These are phyloP conservation scores for Cutaneotrichosporon mucoides DNA, from an alignment of 1,284 basidiomycete species.

Conservation along the genomic window DNA sequence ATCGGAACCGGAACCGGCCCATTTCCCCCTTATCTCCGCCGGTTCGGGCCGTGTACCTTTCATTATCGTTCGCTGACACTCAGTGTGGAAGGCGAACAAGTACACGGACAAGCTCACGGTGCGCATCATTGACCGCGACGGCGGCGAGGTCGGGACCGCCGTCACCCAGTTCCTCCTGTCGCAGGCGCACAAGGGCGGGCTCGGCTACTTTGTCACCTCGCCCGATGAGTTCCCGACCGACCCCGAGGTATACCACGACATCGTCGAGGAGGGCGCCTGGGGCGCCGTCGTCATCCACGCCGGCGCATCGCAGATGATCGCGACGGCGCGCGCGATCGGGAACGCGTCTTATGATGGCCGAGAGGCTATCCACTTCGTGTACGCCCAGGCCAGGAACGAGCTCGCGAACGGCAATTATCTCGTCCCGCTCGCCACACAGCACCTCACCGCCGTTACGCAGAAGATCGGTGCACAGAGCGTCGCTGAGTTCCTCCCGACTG, in stretches of 20 bases:
- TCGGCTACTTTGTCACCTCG: slow-evolving; percentile 37
- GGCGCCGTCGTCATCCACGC: slow-evolving; percentile 40
- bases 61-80: not conserved
- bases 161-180: slow-evolving; percentile 27
- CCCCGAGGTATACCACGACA: slow-evolving; percentile 26
- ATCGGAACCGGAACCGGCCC: no score
- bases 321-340: slow-evolving; percentile 32
- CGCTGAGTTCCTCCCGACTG: slow-evolving; percentile 31
- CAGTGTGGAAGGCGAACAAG: slow-evolving; percentile 41
- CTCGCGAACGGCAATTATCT: slow-evolving; percentile 45
- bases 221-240: slow-evolving; percentile 31
- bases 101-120: slow-evolving; percentile 51
- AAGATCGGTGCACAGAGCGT: slow-evolving; percentile 28
- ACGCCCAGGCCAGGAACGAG: slow-evolving; percentile 49
- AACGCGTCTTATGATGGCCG: slow-evolving; percentile 33
- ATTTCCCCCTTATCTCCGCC: no score
- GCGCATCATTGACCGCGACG: slow-evolving; percentile 54
- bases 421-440: slow-evolving; percentile 33
- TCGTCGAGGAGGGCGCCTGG: slow-evolving; percentile 46
- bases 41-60: no score
- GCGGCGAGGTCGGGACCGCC: slow-evolving; percentile 47
- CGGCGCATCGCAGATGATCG: slow-evolving; percentile 30
- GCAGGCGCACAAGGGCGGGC: slow-evolving; percentile 6
- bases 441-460: slow-evolving; percentile 27
- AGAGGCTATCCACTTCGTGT: slow-evolving; percentile 37